Conservation (phyloP, 1,139 yeast species). For the Taphrina wiesneri region DNA sequence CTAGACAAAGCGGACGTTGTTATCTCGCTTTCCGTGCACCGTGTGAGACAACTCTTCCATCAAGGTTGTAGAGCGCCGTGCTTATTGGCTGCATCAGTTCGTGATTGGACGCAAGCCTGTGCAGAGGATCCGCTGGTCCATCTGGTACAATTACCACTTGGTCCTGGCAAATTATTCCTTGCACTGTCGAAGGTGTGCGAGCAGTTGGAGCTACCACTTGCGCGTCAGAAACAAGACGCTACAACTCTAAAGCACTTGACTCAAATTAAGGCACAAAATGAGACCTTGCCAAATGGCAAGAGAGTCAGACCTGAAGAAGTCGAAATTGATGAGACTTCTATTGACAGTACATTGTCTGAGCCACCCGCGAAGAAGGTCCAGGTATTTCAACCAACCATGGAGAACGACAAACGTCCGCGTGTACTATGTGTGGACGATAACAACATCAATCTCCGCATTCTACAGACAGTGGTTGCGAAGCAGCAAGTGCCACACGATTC, state of each 20-base stretch:
- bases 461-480: constrained; percentile 18
- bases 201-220: background rate
- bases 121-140: constrained; percentile 5
- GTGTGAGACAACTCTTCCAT: background rate
- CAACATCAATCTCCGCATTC: constrained; percentile 22
- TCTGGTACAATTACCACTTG: constrained; percentile 21
- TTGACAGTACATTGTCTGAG: background rate
- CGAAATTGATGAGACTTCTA: background rate
- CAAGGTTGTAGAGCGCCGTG: background rate
- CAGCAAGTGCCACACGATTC: constrained; percentile 13
- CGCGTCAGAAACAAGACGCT: background rate
- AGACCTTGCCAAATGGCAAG: background rate
- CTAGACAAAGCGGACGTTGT: constrained; percentile 9
- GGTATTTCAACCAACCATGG: background rate
- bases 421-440: constrained; percentile 29
- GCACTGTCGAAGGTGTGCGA: background rate
- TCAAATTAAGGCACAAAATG: background rate
- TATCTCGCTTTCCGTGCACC: background rate
- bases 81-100: constrained; percentile 9
- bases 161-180: constrained; percentile 7
- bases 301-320: background rate
- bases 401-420: background rate
- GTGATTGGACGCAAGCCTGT: background rate
- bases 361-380: background rate
- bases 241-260: background rate